Base-by-base conservation (phyloP, 2,329 filamentous ascomycete genomes). In the Piedraia hortae region DNA sequence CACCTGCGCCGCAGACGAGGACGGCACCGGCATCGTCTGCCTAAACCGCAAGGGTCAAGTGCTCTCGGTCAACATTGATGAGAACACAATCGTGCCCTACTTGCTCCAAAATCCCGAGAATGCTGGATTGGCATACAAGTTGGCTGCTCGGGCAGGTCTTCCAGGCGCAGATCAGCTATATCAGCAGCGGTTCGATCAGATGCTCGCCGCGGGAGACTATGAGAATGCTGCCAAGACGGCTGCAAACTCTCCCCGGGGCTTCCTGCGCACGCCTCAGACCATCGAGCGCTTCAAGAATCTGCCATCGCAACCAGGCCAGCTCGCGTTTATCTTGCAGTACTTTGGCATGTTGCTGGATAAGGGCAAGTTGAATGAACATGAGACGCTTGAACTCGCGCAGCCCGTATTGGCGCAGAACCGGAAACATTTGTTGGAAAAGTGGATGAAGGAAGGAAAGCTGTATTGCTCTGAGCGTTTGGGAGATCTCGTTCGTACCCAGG, bases 11-110 rank as follows among this genome's bases (percentile, higher is more conserved):
- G 54, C 68, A 16, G 85, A 97, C 44, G 60, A 62, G 24, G 68
- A 78, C 11, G 88, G 77, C 10, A 64, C 70, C 20, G 88, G 88
- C 36, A 71, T 97, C 30, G 62, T 97, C 23, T 78, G 77, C 35
- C 82, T 97, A 44, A 97, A 97, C 54, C 70, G 88, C 40, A 90
- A 90, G 54, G 88, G 85, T 31, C 85, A 97, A 50, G 80, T 93
- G 20, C 60, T 97, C 29, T 77, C 80, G 26, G 85, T 93, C 28
- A 80, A 71, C 33, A 70, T 97, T 28, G 80, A 93, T 43, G 88
- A 97, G 47, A 64, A 59, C 39, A 88, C 67, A 18, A 64, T 93
- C 43, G 77, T 97, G 32, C 74, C 77, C 18, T 97, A 97, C 46
- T 65, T 97, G 19, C 70, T 93, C 34, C 75, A 91, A 47, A 93